Evolutionary conservation across 75 land plant genomes (phyloP).

Genomic region (Pinus tabuliformis): DNA sequence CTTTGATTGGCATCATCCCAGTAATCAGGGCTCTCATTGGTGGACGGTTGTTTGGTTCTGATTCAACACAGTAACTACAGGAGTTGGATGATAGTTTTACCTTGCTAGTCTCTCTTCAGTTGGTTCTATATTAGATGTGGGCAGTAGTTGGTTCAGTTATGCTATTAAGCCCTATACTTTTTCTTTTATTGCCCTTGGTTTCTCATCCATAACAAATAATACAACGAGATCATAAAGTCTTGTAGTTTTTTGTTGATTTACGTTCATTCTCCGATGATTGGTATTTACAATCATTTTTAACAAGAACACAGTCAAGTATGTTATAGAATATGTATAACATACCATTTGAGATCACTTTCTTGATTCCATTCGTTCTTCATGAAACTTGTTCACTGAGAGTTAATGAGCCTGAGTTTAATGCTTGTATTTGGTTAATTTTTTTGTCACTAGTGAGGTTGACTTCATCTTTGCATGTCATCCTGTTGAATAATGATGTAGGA

Average conservation of each 20-base stretch:
- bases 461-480: background rate
- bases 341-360: background rate
- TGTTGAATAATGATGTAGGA: background rate
- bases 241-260: background rate
- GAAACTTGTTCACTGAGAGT: background rate
- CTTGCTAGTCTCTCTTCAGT: background rate
- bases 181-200: background rate
- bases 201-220: slow-evolving; percentile 1
- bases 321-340: background rate
- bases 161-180: background rate
- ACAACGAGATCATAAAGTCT: background rate
- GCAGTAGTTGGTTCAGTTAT: background rate
- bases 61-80: background rate
- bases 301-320: background rate
- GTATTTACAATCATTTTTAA: background rate
- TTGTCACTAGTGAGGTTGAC: background rate
- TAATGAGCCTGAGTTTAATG: background rate
- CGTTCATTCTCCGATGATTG: background rate
- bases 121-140: background rate
- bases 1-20: slow-evolving; percentile 74
- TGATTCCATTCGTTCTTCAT: background rate
- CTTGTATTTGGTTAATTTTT: background rate
- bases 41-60: slow-evolving; percentile 1
- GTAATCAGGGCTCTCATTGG: slow-evolving; percentile 22
- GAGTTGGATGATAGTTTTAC: background rate